Base-by-base conservation (phyloP, 768 basidiomycete species). In the Leccinum ochraceum region DNA sequence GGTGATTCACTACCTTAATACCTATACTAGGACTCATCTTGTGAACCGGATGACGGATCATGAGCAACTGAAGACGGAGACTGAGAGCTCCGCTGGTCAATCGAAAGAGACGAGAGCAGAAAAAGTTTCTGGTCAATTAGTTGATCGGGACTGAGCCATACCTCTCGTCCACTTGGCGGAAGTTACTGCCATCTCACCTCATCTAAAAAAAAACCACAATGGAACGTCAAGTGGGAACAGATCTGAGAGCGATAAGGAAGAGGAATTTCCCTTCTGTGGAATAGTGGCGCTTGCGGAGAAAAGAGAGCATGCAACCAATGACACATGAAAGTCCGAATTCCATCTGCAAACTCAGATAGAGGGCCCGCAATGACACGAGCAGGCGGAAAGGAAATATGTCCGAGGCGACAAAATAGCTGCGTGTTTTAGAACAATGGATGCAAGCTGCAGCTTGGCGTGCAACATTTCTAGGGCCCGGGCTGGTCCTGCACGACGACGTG, bases 291-390 rank as follows among this genome's bases (percentile, higher is more conserved):
- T 65, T 69, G 64, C 65, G 71, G 66, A 69, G 59, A 64, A 70
- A 68, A 59, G 62, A 55, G 56, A 60, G 44, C 44, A 65, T 60
- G 60, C 53, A 66, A 69, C 62, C 62, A 68, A 61, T 61, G 64
- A 71, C 69, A 69, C 62, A 69, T 69, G 67, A 71, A 71, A 71
- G 71, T 71, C 70, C 70, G 71, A 73, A 71, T 57, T 46, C 54
- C 55, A 52, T 53, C 63, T 66, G 69, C 37, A 73, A 71, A 71
- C 71, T 71, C 71, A 73, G 67, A 65, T 60, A 65, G 60, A 61
- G 58, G 56, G 62, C 26, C 59, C 54, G 56, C 63, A 57, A 58
- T 50, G 53, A 60, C 48, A 55, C 60, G 52, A 55, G 56, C 39
- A 56, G 57, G 52, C 60, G 46, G 44, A 54, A 62, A 54, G 54